Evolutionary conservation across 164 flowering plant species (phyloP), one percentile per base, ranked within the genome.

Genomic region (Taxillus chinensis): DNA sequence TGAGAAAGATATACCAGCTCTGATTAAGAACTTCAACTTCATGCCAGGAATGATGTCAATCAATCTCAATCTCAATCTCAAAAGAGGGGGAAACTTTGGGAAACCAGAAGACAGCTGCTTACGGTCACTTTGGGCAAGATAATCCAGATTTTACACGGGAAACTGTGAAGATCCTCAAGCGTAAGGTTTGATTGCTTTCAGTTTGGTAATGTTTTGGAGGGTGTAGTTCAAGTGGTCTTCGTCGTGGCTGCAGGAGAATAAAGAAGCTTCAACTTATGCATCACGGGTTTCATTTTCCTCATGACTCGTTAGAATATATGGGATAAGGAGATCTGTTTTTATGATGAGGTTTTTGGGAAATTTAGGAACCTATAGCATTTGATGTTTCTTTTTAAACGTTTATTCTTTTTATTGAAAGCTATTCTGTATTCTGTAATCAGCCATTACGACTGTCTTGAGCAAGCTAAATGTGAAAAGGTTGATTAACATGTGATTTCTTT

Each of bases 121-220:
- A 83, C 60, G 90, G 87, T 27, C 87, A 83, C 68, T 85, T 83
- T 61, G 90, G 90, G 15, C 76, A 85, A 17, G 90, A 83, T 55
- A 87, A 85, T 54, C 75, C 83, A 4, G 87, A 85, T 55, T 85
- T 85, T 77, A 83, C 87, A n/a, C 81, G 87, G 87, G 85, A 83
- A 70, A 68, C 71, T 56, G 79, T 79, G 9, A 80, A 82, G 74
- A 67, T 63, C 46, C 81, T 85, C 67, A 81, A 75, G 77, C 77
- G 62, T 43, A 43, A 43, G 46, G 46, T 43, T 43, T 43, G 10
- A 6, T 43, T 43, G 46, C 46, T 6, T 43, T 43, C 10, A 9
- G 10, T 43, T 43, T 43, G 46, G 7, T 43, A n/a, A 10, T 15
- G 42, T 41, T 56, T 58, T 9, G 12, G 62, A 42, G 49, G 27